A percentile compares a stretch with the other conserved stretches of the same genome.
Evolutionary conservation across 192 early-diverging fungal species (phyloP).

Genomic region (Pilobolus umbonatus): DNA sequence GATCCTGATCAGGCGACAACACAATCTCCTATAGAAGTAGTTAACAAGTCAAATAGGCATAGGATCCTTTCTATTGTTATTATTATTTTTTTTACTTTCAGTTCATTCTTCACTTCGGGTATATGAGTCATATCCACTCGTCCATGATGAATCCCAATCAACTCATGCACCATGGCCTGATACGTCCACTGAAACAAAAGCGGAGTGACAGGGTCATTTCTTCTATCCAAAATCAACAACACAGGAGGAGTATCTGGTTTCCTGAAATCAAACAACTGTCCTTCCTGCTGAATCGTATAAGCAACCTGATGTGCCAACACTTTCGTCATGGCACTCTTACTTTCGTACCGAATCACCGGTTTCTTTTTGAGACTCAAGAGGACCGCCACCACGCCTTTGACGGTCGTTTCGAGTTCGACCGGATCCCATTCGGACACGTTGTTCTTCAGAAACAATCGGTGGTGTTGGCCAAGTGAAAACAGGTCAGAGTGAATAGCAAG

Average conservation of each 20-base stretch:
- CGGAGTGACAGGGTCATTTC: conserved; percentile 94
- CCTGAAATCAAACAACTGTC: conserved; percentile 74
- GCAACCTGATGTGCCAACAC: conserved; percentile 76
- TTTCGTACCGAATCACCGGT: conserved; percentile 87
- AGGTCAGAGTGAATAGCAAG: conserved; percentile 77
- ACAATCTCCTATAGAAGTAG: conserved; percentile 71
- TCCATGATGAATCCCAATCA: conserved; percentile 90
- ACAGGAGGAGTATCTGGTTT: conserved; percentile 80
- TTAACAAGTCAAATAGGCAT: background rate
- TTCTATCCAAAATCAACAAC: conserved; percentile 86
- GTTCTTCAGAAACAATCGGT: conserved; percentile 68
- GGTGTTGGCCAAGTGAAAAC: conserved; percentile 72
- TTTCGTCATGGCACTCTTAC: conserved; percentile 74
- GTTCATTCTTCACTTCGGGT: conserved; percentile 73
- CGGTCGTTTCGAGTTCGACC: conserved; percentile 65
- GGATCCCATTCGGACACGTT: conserved; percentile 72
- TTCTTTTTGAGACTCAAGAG: conserved; percentile 88
- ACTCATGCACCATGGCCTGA: conserved; percentile 96
- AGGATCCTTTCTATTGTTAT: background rate
- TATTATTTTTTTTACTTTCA: conserved; percentile 51
- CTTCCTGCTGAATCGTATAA: conserved; percentile 58
- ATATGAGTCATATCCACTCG: conserved; percentile 87
- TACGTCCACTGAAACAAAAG: conserved; percentile 97
- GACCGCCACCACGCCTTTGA: conserved; percentile 73
- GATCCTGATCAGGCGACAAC: conserved; percentile 83